These are phyloP conservation scores for Stereum hirsutum DNA, from an alignment of 1,284 basidiomycete species.

Conservation along the genomic window DNA sequence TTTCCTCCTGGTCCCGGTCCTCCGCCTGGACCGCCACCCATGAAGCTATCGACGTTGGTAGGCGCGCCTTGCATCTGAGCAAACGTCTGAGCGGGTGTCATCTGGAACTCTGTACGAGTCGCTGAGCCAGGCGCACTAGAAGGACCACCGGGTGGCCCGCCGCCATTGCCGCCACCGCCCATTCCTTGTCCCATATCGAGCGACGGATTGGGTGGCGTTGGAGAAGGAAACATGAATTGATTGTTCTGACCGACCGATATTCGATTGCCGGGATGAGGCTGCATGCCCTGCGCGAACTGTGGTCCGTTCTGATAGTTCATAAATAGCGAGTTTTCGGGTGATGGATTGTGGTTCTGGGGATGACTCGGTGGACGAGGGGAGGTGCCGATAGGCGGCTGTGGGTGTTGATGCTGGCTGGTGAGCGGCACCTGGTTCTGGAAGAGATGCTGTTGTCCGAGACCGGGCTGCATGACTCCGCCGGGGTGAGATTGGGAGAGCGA, in stretches of 20 bases:
- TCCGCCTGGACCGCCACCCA: constrained; percentile 2
- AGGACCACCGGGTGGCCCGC: constrained; percentile 6
- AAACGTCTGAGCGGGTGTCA: constrained; percentile 52
- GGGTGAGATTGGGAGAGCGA: constrained; percentile 28
- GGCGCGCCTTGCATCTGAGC: constrained; percentile 35
- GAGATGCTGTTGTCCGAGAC: constrained; percentile 24
- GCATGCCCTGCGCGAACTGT: constrained; percentile 30
- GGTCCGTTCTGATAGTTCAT: constrained; percentile 27
- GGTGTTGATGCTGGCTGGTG: constrained; percentile 9
- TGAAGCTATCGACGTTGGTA: too few relatives aligned
- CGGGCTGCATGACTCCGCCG: constrained; percentile 11
- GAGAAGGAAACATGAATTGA: constrained; percentile 33
- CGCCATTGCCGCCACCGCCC: constrained; percentile 10
- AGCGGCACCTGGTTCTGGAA: constrained; percentile 31
- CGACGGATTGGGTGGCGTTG: constrained; percentile 28
- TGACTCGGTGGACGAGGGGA: constrained; percentile 25
- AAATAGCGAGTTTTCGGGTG: constrained; percentile 35
- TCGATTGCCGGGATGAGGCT: constrained; percentile 22
- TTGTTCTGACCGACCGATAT: constrained; percentile 23
- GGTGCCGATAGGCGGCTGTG: constrained; percentile 25
- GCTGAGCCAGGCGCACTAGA: constrained; percentile 17
- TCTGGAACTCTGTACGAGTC: constrained; percentile 31
- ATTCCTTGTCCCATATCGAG: constrained; percentile 28
- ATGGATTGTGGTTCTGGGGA: constrained; percentile 22
- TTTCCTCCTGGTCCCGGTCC: constrained; percentile 3